Evolutionary conservation across 2,329 filamentous ascomycete genomes (phyloP), one percentile per base, ranked within the genome.

Genomic region (Ophioceras dolichostomum): DNA sequence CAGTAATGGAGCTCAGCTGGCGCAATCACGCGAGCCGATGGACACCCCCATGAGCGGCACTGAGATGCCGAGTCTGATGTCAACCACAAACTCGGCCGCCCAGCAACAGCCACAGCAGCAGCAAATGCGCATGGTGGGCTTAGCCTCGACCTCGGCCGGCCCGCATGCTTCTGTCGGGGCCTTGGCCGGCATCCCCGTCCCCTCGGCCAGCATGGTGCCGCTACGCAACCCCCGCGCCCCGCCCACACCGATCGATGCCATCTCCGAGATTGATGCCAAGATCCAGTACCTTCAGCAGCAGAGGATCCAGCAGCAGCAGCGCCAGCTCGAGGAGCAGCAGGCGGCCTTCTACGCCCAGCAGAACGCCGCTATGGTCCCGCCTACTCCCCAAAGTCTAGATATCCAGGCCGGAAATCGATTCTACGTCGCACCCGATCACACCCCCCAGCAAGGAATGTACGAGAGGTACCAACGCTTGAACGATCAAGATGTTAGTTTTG

Each of bases 371-470:
- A 76, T 81, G 37, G 73, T 86, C 7, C 84, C 84, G 5, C 83
- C 83, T 3, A 91, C 84, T 12, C 84, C 84, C 0, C 84, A 83
- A 53, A 89, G 84, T 53, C 68, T 86, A 19, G 83, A 89, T 51
- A 73, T 89, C 59, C 77, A 81, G 55, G 72, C 63, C 50, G 73
- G 61, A 49, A 65, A 47, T 54, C 72, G 73, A 39, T 77, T 67
- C 46, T 86, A 79, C 52, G 55, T 73, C 38, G 68, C 73, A 32
- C 64, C 75, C 28, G 67, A 73, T 39, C 64, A 67, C 38, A 56
- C 57, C 35, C 55, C 42, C 49, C 53, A 61, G 32, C 71, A 77
- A 28, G 65, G 73, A 37, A 67, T 81, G 48, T 79, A 78, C 47
- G 80, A 87, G 41, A 64, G 68, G 36, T 83, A 78, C 50, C 73